Evolutionary conservation across 1,284 basidiomycete genomes (phyloP).

Genomic region (Grifola frondosa): DNA sequence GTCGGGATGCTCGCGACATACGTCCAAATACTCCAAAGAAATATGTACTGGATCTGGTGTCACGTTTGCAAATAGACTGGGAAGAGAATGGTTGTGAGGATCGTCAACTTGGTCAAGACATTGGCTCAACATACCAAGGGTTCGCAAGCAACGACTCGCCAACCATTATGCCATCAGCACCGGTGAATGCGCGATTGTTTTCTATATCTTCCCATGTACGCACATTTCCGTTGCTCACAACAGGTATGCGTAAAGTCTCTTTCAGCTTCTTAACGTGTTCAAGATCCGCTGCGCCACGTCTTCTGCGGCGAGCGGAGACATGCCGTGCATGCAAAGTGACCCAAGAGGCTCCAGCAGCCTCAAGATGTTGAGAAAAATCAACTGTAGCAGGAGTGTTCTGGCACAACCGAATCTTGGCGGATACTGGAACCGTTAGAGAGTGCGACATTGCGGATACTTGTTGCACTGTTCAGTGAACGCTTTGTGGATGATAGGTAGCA

Average conservation of each 20-base stretch:
- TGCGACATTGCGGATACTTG: slow-evolving; percentile 61
- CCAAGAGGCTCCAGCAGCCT: slow-evolving; percentile 61
- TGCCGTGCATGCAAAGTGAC: slow-evolving; percentile 72
- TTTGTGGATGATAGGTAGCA: slow-evolving; percentile 4
- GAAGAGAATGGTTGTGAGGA: too few relatives aligned
- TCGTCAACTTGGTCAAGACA: too few relatives aligned
- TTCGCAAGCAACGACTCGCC: slow-evolving; percentile 71
- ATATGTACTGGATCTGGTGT: slow-evolving; percentile 61
- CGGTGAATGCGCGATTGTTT: slow-evolving; percentile 52
- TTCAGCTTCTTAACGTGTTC: slow-evolving; percentile 55
- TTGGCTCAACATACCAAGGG: slow-evolving; percentile 63
- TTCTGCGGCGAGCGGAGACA: slow-evolving; percentile 61
- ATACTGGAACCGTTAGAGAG: slow-evolving; percentile 59
- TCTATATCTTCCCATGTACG: slow-evolving; percentile 54
- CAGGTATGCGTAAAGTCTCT: slow-evolving; percentile 48
- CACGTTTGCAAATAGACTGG: slow-evolving; percentile 51
- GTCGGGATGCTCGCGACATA: slow-evolving; percentile 49
- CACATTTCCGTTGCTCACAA: slow-evolving; percentile 80
- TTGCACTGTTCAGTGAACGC: too few relatives aligned
- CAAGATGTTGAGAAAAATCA: slow-evolving; percentile 55
- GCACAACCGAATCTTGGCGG: slow-evolving; percentile 53
- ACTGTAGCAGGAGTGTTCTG: slow-evolving; percentile 51
- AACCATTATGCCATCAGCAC: slow-evolving; percentile 77
- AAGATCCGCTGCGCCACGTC: slow-evolving; percentile 70
- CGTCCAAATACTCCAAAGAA: slow-evolving; percentile 60